Base-by-base conservation (phyloP, 345 rosid species). In the Anastatica hierochuntica region DNA sequence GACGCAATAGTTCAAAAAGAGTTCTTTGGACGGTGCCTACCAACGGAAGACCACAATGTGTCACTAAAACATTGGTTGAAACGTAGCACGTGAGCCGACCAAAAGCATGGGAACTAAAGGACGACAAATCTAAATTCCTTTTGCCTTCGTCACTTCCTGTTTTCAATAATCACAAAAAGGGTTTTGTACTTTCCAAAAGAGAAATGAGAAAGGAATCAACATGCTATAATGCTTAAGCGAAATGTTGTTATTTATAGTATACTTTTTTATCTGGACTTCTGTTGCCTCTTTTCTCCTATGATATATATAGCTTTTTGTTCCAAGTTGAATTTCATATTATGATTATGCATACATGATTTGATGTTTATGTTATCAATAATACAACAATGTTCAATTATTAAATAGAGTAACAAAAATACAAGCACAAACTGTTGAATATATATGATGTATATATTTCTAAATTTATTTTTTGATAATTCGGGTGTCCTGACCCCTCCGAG, bases 11-110 rank as follows among this genome's bases (percentile, higher is more conserved):
- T 34, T 49, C 9, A 14, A 43, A 49, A 63, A 56, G 21, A 13
- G 20, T 50, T 58, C 49, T 51, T 35, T 66, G 72, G 66, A 53
- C 72, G 66, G 72, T 60, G 61, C 62, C 66, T 20, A 30, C 61
- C 45, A 40, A 40, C 46, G 17, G 46, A 53, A 46, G 45, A 47
- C 31, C 13, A 0, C 11, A 49, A 67, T 66, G 41, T 67, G 71
- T 11, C 14, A 6, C 1, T 27, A n/a, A 10, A 1, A 8, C 16
- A 44, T 51, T 52, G 16, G 60, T 3, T 51, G 54, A 41, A 44
- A 11, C 33, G 11, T 46, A 49, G 44, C 69, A 69, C 59, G 64
- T 42, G 60, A 58, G 56, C 69, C 66, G 46, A 49, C 51, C 78
- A 70, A 59, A 69, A 64, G 68, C 57, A 56, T 56, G 58, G 65